Conservation (phyloP, 805 yeast species). For the Candida oleophila region DNA sequence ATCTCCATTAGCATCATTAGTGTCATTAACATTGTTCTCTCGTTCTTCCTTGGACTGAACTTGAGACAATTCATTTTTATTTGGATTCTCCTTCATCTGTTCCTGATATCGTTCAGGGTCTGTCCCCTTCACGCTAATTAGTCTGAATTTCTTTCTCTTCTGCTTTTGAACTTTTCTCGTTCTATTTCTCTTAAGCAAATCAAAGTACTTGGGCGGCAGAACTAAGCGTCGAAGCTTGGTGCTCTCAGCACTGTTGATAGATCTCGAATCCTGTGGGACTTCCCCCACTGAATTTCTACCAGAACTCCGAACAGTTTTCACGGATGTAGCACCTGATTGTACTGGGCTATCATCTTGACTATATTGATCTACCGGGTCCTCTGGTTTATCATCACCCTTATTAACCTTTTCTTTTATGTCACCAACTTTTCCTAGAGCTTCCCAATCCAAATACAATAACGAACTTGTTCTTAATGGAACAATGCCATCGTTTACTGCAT, state of each 20-base stretch:
- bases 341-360: no score
- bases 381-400: conserved; percentile 1
- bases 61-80: not conserved
- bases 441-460: conserved; percentile 41
- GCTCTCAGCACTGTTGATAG: not conserved
- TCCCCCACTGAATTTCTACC: not conserved
- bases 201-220: not conserved
- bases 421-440: conserved; percentile 39
- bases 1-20: no score
- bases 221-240: no score
- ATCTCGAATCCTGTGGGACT: conserved; percentile 1
- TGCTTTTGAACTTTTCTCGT: conserved; percentile 4
- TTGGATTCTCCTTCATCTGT: no score
- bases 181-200: not conserved
- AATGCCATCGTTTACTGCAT: conserved; percentile 46
- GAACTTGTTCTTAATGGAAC: conserved; percentile 46
- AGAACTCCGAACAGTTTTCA: not conserved
- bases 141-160: conserved; percentile 17
- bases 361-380: not conserved
- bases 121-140: conserved; percentile 22
- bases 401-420: conserved; percentile 10
- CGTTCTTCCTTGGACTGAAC: not conserved
- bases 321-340: no score
- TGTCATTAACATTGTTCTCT: no score
- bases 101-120: conserved; percentile 10